Percentiles rank a stretch among this genome's conserved stretches.
phyloP scores from a whole-genome alignment of 352 stramenopile genomes.

The Phytophthora multivora region DNA sequence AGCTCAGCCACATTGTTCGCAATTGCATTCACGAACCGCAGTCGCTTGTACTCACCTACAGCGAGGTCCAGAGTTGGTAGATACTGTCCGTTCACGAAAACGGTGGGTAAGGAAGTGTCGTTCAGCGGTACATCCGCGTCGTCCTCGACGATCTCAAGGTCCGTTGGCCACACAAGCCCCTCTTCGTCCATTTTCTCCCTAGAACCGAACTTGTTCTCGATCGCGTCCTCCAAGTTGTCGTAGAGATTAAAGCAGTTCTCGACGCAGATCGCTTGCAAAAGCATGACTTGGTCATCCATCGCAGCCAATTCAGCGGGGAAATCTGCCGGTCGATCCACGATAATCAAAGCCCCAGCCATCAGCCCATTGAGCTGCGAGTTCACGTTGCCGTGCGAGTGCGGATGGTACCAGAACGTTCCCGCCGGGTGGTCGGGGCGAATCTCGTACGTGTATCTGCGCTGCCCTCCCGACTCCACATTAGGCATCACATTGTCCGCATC shows the following conservation, averaged over 20 bases:
- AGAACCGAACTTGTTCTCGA: constrained; percentile 57
- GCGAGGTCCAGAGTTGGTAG: constrained; percentile 59
- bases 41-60: constrained; percentile 60
- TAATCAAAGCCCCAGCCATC: constrained; percentile 71
- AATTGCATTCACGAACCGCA: constrained; percentile 79
- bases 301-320: constrained; percentile 50
- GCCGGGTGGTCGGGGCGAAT: constrained; percentile 69
- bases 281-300: constrained; percentile 72
- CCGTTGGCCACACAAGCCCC: constrained; percentile 23
- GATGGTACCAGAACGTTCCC: constrained; percentile 86
- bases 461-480: constrained; percentile 49
- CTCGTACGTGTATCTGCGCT: constrained; percentile 66
- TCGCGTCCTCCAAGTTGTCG: constrained; percentile 60
- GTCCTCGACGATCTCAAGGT: constrained; percentile 38
- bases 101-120: constrained; percentile 69
- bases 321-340: constrained; percentile 63
- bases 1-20: constrained; percentile 83
- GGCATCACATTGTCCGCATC: constrained; percentile 66
- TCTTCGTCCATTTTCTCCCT: constrained; percentile 24
- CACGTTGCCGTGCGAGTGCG: constrained; percentile 71
- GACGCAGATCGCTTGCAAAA: constrained; percentile 72
- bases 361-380: constrained; percentile 80
- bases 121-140: constrained; percentile 58
- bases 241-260: constrained; percentile 69
- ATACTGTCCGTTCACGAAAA: constrained; percentile 82